Percentiles rank a stretch among this genome's conserved stretches.
phyloP scores from a whole-genome alignment of 768 basidiomycete genomes.

The Boletellus ananas region DNA sequence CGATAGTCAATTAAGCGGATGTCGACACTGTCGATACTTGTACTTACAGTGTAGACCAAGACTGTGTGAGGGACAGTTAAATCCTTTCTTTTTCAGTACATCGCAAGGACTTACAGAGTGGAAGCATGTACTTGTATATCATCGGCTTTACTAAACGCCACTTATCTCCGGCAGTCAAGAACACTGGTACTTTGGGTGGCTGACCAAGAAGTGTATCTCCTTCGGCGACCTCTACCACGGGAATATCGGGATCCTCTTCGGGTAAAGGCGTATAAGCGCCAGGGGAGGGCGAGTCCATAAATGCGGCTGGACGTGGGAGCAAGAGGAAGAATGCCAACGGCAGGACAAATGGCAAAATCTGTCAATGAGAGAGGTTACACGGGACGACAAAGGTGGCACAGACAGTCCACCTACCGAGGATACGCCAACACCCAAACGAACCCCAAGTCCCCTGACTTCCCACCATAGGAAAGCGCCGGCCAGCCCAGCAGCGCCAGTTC shows the following conservation, averaged over 20 bases:
- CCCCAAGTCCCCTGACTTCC: slow-evolving; percentile 82
- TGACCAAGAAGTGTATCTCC: slow-evolving; percentile 26
- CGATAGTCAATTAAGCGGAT: background rate
- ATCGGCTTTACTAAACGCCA: slow-evolving; percentile 78
- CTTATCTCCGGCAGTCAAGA: slow-evolving; percentile 72
- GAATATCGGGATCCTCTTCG: slow-evolving; percentile 25
- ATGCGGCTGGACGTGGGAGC: slow-evolving; percentile 58
- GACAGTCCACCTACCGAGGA: slow-evolving; percentile 58
- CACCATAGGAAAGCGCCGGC: slow-evolving; percentile 95
- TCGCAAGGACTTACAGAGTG: slow-evolving; percentile 63
- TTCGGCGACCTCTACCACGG: slow-evolving; percentile 23
- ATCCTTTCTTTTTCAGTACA: background rate
- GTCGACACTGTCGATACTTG: background rate
- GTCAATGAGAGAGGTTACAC: background rate
- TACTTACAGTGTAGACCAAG: slow-evolving; percentile 58
- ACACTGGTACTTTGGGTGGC: slow-evolving; percentile 41
- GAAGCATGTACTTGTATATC: slow-evolving; percentile 84
- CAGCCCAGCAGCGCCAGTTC: slow-evolving; percentile 92
- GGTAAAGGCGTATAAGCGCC: slow-evolving; percentile 38
- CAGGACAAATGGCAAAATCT: slow-evolving; percentile 82
- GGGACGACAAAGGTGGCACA: background rate
- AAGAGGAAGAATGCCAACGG: slow-evolving; percentile 75
- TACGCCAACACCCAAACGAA: slow-evolving; percentile 76
- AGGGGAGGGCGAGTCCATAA: slow-evolving; percentile 40
- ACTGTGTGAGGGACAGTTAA: slow-evolving; percentile 34